These are phyloP conservation scores for Incumbomyces lentus DNA, from an alignment of 2,329 filamentous ascomycete species.

Conservation along the genomic window DNA sequence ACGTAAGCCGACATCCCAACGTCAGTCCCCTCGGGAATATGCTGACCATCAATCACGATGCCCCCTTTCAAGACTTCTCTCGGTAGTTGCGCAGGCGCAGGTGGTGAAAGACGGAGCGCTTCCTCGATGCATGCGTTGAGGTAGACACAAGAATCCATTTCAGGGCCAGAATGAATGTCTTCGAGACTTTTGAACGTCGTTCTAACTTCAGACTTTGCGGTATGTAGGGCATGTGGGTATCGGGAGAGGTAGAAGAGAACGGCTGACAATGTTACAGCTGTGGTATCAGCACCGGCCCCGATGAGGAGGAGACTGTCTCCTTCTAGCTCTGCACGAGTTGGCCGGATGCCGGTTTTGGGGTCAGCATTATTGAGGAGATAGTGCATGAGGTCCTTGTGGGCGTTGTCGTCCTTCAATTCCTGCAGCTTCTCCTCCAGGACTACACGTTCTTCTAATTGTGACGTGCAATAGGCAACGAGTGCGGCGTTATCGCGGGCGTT, in stretches of 20 bases:
- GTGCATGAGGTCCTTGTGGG: slow-evolving; percentile 22
- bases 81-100: slow-evolving; percentile 20
- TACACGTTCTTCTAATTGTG: not conserved
- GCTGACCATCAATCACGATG: slow-evolving; percentile 23
- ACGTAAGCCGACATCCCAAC: slow-evolving; percentile 26
- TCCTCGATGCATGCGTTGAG: slow-evolving; percentile 34
- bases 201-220: slow-evolving; percentile 26
- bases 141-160: slow-evolving; percentile 29
- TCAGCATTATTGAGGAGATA: slow-evolving; percentile 29
- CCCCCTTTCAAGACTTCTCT: slow-evolving; percentile 25
- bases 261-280: slow-evolving; percentile 26
- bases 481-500: slow-evolving; percentile 12
- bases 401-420: slow-evolving; percentile 23
- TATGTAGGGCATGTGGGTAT: slow-evolving; percentile 7
- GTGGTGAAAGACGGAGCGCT: slow-evolving; percentile 30
- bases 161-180: slow-evolving; percentile 28
- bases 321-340: not conserved
- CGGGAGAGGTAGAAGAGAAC: slow-evolving; percentile 23
- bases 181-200: slow-evolving; percentile 25
- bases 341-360: not conserved
- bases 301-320: slow-evolving; percentile 8
- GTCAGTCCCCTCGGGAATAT: slow-evolving; percentile 24
- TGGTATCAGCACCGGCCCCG: slow-evolving; percentile 29
- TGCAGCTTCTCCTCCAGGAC: not conserved
- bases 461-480: slow-evolving; percentile 11